A percentile compares a stretch with the other conserved stretches of the same genome.
Conservation (phyloP, 805 yeast species). For the Groenewaldozyma tartarivorans region DNA sequence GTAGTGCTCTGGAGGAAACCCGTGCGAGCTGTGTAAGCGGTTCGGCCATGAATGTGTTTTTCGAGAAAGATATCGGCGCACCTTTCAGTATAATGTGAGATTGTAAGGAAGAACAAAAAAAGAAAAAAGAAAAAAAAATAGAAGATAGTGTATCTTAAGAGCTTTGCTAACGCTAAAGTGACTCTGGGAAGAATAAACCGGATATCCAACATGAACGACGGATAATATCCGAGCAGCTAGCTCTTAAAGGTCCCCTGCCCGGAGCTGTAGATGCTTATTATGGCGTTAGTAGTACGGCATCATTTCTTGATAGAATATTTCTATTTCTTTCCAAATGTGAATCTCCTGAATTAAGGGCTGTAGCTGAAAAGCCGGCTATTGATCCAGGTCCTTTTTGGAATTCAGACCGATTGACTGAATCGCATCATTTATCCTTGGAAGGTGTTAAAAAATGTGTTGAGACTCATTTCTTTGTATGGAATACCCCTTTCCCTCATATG, state of each 20-base stretch:
- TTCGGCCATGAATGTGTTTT: conserved; percentile 2
- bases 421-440: conserved; percentile 1
- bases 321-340: neutral
- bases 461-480: neutral
- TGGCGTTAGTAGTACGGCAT: conserved; percentile 6
- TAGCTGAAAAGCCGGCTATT: neutral
- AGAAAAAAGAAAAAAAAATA: neutral
- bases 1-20: conserved; percentile 6
- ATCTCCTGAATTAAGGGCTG: neutral
- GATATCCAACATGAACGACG: too few species aligned
- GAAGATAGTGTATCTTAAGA: too few species aligned
- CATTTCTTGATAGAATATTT: conserved; percentile 5
- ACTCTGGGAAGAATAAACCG: neutral
- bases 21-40: conserved; percentile 1
- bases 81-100: neutral
- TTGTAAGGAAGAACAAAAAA: neutral
- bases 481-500: conserved; percentile 1
- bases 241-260: neutral
- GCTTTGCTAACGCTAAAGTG: neutral
- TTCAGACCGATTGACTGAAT: neutral
- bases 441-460: conserved; percentile 4
- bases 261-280: conserved; percentile 4
- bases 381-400: neutral
- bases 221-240: neutral
- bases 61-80: conserved; percentile 1